Conservation (phyloP, 805 yeast species). For the Metschnikowia amazonensis region DNA sequence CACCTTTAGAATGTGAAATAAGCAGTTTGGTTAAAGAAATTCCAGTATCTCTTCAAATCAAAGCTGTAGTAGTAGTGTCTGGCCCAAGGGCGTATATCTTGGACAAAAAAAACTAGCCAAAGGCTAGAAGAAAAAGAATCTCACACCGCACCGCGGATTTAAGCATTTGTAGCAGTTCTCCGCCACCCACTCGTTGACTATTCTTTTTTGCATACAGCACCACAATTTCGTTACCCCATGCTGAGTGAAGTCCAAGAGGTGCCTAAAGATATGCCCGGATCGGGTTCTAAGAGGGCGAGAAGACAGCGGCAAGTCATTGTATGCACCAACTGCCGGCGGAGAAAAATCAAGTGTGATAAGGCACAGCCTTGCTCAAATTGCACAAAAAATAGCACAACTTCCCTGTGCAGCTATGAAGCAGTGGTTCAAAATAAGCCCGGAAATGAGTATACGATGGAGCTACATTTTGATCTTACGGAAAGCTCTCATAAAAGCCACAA, state of each 20-base stretch:
- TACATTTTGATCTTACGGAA: slow-evolving; percentile 8
- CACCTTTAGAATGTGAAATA: background rate
- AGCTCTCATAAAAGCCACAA: background rate
- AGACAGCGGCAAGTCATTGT: slow-evolving; percentile 25
- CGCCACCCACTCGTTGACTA: background rate
- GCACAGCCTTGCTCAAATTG: slow-evolving; percentile 27
- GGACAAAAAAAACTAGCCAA: no score
- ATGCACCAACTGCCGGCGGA: slow-evolving; percentile 30
- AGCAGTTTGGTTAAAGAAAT: no score
- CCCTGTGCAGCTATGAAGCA: slow-evolving; percentile 22
- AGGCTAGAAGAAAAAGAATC: no score
- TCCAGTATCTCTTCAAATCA: no score
- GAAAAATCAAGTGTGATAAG: slow-evolving; percentile 34
- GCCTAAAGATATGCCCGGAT: background rate
- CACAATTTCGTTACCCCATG: background rate
- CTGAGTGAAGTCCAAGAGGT: background rate
- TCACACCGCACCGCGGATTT: background rate
- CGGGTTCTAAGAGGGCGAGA: slow-evolving; percentile 8
- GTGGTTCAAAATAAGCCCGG: slow-evolving; percentile 6
- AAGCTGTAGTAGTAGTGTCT: background rate
- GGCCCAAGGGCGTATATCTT: background rate
- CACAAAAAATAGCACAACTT: slow-evolving; percentile 18
- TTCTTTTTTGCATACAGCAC: background rate
- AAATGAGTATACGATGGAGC: slow-evolving; percentile 11
- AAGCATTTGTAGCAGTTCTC: background rate